A percentile compares a stretch with the other conserved stretches of the same genome.
These are phyloP conservation scores for Candida corydali DNA, from an alignment of 805 yeast species.

Conservation along the genomic window DNA sequence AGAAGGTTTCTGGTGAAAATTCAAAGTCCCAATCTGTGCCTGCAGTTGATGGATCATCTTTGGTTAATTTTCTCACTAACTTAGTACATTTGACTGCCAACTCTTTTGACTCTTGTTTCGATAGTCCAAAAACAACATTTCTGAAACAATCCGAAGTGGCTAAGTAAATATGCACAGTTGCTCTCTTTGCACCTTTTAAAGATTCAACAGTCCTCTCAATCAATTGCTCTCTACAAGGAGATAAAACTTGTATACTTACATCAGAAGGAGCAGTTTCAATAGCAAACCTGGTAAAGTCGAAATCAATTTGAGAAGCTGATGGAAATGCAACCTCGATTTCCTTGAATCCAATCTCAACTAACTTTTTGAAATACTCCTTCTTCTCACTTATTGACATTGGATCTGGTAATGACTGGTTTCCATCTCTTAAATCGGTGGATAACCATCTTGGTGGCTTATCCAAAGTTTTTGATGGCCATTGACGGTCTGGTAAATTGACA, in stretches of 20 bases:
- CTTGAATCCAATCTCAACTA: slow-evolving; percentile 71
- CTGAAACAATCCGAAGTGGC: slow-evolving; percentile 76
- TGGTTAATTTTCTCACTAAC: slow-evolving; percentile 62
- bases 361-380: slow-evolving; percentile 62
- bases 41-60: slow-evolving; percentile 53
- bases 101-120: slow-evolving; percentile 53
- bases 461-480: slow-evolving; percentile 64
- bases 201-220: slow-evolving; percentile 70
- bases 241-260: slow-evolving; percentile 70
- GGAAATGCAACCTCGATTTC: slow-evolving; percentile 85
- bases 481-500: slow-evolving; percentile 54
- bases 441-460: slow-evolving; percentile 75
- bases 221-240: slow-evolving; percentile 73
- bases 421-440: slow-evolving; percentile 79
- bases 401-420: slow-evolving; percentile 81
- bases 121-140: slow-evolving; percentile 63
- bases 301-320: slow-evolving; percentile 74
- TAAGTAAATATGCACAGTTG: slow-evolving; percentile 71
- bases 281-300: slow-evolving; percentile 74
- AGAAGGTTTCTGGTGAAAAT: slow-evolving; percentile 77
- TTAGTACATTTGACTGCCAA: slow-evolving; percentile 62
- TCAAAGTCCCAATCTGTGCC: slow-evolving; percentile 70
- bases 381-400: slow-evolving; percentile 84
- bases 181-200: slow-evolving; percentile 68
- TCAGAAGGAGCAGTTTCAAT: slow-evolving; percentile 72